Conservation (phyloP, 2,329 filamentous ascomycete species). For the Fusarium veterinarium region DNA sequence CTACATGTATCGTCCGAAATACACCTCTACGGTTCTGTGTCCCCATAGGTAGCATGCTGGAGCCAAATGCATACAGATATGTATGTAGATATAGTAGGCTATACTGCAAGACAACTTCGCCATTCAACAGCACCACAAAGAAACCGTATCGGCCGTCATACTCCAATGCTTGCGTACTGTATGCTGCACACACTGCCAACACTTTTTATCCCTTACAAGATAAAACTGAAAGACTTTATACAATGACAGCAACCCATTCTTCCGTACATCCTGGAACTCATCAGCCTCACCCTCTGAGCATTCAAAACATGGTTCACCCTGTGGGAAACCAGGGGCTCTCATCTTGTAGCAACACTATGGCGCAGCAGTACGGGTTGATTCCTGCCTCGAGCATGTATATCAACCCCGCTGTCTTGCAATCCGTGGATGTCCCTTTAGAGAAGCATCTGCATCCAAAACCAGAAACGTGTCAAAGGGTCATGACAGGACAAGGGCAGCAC, state of each 20-base stretch:
- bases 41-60: not conserved
- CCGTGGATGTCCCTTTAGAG: not conserved
- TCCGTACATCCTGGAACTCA: rapidly evolving
- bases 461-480: not conserved
- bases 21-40: not conserved
- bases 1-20: not conserved
- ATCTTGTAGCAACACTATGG: not conserved
- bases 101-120: not conserved
- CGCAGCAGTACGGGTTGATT: not conserved
- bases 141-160: not conserved
- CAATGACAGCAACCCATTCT: not conserved
- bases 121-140: not conserved
- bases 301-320: not conserved
- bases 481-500: not conserved
- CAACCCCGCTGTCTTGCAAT: not conserved
- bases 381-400: not conserved
- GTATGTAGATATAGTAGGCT: not conserved
- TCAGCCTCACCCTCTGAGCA: not conserved
- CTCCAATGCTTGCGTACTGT: not conserved
- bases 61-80: rapidly evolving
- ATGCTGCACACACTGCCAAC: not conserved
- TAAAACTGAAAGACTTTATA: not conserved
- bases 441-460: not conserved
- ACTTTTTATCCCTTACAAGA: rapidly evolving
- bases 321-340: not conserved